Conservation (phyloP, 139 green algal species). For the Nannochloris sp. region DNA sequence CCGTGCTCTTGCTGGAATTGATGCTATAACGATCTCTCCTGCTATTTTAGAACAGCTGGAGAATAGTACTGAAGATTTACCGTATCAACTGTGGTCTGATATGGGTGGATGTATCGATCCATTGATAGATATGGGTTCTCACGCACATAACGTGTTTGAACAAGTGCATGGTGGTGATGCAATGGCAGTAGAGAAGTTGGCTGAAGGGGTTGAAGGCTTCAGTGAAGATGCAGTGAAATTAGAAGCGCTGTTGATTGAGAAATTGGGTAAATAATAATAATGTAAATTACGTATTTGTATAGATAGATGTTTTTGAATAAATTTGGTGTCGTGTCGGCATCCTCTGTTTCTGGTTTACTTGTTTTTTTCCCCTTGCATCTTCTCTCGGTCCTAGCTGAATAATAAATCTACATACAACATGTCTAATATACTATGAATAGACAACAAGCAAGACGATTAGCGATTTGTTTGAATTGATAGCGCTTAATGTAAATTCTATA, state of each 20-base stretch:
- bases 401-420: too few relatives aligned
- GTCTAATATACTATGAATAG: too few relatives aligned
- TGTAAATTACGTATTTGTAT: too few relatives aligned
- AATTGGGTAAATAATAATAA: too few relatives aligned
- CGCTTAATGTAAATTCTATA: too few relatives aligned
- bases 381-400: too few relatives aligned
- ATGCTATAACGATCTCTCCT: slow-evolving; percentile 88
- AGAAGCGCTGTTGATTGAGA: slow-evolving; percentile 48
- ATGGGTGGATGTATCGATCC: slow-evolving; percentile 28
- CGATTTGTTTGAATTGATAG: too few relatives aligned
- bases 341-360: too few relatives aligned
- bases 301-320: too few relatives aligned
- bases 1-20: slow-evolving; percentile 72
- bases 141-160: slow-evolving; percentile 42
- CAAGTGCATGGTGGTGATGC: slow-evolving; percentile 57
- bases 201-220: slow-evolving; percentile 76
- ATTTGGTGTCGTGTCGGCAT: too few relatives aligned
- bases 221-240: slow-evolving; percentile 51
- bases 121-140: slow-evolving; percentile 21
- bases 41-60: slow-evolving; percentile 74
- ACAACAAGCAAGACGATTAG: too few relatives aligned
- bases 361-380: too few relatives aligned
- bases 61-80: slow-evolving; percentile 49
- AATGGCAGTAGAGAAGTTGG: slow-evolving; percentile 85
- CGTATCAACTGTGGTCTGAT: slow-evolving; percentile 56